A percentile compares a stretch with the other conserved stretches of the same genome.
Conservation (phyloP, 2,329 filamentous ascomycete species). For the Ascochyta lentis region DNA sequence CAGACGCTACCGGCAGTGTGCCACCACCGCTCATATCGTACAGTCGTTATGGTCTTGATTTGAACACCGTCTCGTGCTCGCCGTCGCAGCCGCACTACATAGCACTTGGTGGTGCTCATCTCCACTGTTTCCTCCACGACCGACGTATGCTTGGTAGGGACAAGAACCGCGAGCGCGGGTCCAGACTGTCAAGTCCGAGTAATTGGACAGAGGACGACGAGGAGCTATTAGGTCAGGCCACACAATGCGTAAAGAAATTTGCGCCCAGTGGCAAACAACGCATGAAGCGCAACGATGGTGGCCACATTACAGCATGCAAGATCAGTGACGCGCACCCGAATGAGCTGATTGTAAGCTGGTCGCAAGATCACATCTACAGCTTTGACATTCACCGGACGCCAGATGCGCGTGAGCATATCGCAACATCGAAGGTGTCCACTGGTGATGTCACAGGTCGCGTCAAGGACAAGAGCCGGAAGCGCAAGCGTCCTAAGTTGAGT, state of each 20-base stretch:
- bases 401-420: conserved; percentile 57
- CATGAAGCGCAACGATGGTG: conserved; percentile 62
- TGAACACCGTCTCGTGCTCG: conserved; percentile 73
- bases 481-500: conserved; percentile 60
- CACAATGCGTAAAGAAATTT: conserved; percentile 70
- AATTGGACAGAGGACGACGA: conserved; percentile 57
- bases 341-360: conserved; percentile 73
- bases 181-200: conserved; percentile 50
- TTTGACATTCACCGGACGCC: conserved; percentile 68
- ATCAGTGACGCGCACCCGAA: conserved; percentile 73
- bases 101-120: conserved; percentile 70
- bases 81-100: conserved; percentile 73
- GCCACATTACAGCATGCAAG: conserved; percentile 74
- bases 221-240: conserved; percentile 64
- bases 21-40: conserved; percentile 72
- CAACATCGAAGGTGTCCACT: conserved; percentile 22
- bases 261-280: conserved; percentile 65
- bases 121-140: conserved; percentile 73
- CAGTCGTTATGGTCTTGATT: conserved; percentile 66
- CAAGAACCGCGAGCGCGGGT: conserved; percentile 60
- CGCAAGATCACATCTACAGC: conserved; percentile 69
- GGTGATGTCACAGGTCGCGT: conserved; percentile 27
- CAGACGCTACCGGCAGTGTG: conserved; percentile 58
- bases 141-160: conserved; percentile 71
- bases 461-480: conserved; percentile 55